Evolutionary conservation across 768 basidiomycete species (phyloP), one percentile per base, ranked within the genome.

Genomic region (Leucogyrophana mollusca): DNA sequence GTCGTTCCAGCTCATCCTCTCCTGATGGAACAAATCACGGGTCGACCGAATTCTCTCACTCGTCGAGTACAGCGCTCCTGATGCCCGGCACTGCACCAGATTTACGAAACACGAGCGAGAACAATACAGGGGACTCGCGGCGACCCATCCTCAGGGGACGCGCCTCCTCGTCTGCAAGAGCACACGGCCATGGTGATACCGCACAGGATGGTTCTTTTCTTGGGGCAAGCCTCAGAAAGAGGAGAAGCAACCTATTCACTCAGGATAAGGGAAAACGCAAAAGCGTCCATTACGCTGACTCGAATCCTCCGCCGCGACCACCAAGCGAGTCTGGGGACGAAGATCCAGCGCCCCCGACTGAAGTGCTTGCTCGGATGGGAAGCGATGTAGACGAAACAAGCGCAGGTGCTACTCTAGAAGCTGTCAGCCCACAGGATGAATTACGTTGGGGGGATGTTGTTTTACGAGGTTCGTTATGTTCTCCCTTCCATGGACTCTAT

Each of bases 401-500:
- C 56, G 82, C 85, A 11, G 83, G 79, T 34, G 82, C 83, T 1
- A 75, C 73, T 13, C 61, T 45, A 9, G 54, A 65, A 25, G 63
- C 58, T 16, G 47, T 51, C 3, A 46, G 55, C 16, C 27, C 47
- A 20, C 47, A 55, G 20, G 51, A 53, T 32, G 63, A 65, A 30
- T 23, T 32, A 43, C 44, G 64, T 18, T 69, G 67, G 64, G 81
- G 75, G 13, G 79, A 85, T 27, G 71, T 85, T 9, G 64, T 88
- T n/a, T 74, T 93, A 69, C 73, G 87, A 76, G 93, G 92, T 92
- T 54, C 50, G 70, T 46, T n/a, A n/a, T n/a, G n/a, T 27, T 43
- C 36, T 27, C 37, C 16, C n/a, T 36, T 35, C 48, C 9, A 16
- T 10, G 16, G 9, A 34, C 22, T n/a, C 16, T 27, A 17, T 45